These are phyloP conservation scores for Paramecium bursaria DNA, from an alignment of 73 alveolate genomes.

Conservation along the genomic window DNA sequence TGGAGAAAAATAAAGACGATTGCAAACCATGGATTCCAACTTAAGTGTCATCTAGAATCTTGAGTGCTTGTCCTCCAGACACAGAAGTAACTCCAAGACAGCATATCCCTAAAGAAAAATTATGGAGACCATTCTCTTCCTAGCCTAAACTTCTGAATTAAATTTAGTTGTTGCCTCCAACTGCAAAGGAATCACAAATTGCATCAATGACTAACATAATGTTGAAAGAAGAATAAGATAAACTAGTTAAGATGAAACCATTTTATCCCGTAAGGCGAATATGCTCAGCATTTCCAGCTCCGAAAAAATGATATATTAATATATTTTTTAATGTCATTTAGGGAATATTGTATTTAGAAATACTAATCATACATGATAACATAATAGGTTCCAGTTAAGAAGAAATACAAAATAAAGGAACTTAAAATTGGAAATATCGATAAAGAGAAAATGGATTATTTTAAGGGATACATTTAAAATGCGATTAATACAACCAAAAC, in stretches of 20 bases:
- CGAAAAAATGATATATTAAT: too few relatives aligned
- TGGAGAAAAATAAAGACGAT: too few relatives aligned
- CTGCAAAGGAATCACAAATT: conserved; percentile 9
- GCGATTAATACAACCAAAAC: too few relatives aligned
- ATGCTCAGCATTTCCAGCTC: conserved; percentile 45
- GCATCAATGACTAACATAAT: background rate
- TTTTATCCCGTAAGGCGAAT: conserved; percentile 33
- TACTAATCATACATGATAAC: too few relatives aligned
- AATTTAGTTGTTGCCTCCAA: conserved; percentile 24
- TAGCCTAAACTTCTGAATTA: conserved; percentile 28
- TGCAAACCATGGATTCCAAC: conserved; percentile 61
- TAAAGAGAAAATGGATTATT: too few relatives aligned
- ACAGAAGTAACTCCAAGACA: background rate
- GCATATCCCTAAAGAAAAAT: conserved; percentile 5
- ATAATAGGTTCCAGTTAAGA: too few relatives aligned
- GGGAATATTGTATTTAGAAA: too few relatives aligned
- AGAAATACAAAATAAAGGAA: too few relatives aligned
- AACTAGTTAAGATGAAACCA: conserved; percentile 6
- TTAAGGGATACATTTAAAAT: too few relatives aligned
- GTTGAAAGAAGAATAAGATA: background rate
- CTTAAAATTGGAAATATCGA: too few relatives aligned
- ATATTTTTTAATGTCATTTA: too few relatives aligned
- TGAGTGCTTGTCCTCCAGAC: conserved; percentile 34
- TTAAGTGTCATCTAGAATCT: conserved; percentile 5
- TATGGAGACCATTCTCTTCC: conserved; percentile 59